Evolutionary conservation across 768 basidiomycete genomes (phyloP).

Genomic region (Cyclocybe cylindracea): DNA sequence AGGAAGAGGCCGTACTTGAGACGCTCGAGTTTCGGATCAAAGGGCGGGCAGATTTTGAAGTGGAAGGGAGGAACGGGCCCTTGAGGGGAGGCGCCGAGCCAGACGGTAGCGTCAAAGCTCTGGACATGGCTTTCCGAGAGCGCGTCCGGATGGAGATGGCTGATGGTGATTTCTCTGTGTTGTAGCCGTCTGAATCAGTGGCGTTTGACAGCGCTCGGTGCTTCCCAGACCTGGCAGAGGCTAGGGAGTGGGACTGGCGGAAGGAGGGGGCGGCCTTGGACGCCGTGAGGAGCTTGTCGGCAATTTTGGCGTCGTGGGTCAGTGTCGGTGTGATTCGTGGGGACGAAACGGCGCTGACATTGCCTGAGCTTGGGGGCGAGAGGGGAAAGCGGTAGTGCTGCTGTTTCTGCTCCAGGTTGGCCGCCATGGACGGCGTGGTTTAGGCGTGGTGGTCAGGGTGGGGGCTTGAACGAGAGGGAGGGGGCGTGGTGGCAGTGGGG

Average conservation of each 20-base stretch:
- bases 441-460: not conserved
- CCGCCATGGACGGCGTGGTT: constrained; percentile 15
- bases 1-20: constrained; percentile 33
- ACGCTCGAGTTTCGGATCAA: constrained; percentile 35
- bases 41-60: constrained; percentile 31
- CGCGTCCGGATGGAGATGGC: constrained; percentile 27
- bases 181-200: constrained; percentile 46
- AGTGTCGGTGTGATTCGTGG: constrained; percentile 20
- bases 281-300: constrained; percentile 17
- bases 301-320: constrained; percentile 15
- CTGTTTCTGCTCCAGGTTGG: constrained; percentile 17
- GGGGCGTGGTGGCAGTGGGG: not conserved
- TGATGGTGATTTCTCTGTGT: constrained; percentile 40
- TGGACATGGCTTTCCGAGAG: constrained; percentile 29
- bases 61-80: constrained; percentile 22
- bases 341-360: constrained; percentile 20
- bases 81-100: constrained; percentile 25
- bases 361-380: constrained; percentile 26
- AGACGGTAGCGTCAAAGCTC: constrained; percentile 40
- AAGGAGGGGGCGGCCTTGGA: constrained; percentile 13
- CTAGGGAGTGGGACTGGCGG: constrained; percentile 28
- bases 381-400: constrained; percentile 21
- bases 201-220: constrained; percentile 28
- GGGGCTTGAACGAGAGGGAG: constrained; percentile 29
- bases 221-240: constrained; percentile 23